Evolutionary conservation across 2,329 filamentous ascomycete genomes (phyloP).

Genomic region (Aspergillus carbonarius): DNA sequence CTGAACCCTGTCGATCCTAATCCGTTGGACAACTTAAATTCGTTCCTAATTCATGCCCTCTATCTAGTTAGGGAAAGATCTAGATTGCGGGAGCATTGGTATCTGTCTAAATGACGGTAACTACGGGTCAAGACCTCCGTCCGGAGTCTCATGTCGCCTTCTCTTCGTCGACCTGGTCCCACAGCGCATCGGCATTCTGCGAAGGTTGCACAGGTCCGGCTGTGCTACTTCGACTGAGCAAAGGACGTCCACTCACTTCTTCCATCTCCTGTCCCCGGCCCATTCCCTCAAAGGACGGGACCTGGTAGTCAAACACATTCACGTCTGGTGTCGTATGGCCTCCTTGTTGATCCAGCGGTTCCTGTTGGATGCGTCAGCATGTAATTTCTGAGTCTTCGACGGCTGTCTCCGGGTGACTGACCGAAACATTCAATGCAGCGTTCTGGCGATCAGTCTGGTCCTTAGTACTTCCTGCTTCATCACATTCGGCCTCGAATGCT

Average conservation of each 20-base stretch:
- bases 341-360: conserved; percentile 4
- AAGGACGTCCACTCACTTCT: conserved; percentile 30
- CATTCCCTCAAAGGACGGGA: conserved; percentile 36
- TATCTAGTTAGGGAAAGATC: neutral
- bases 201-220: conserved; percentile 10
- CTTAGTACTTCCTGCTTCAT: conserved; percentile 22
- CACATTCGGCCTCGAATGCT: conserved; percentile 39
- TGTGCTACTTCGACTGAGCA: conserved; percentile 23
- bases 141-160: neutral
- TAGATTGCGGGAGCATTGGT: neutral
- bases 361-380: conserved; percentile 4
- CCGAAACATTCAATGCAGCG: neutral
- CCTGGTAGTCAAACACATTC: conserved; percentile 42
- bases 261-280: conserved; percentile 40
- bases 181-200: conserved; percentile 4
- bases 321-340: conserved; percentile 17
- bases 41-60: neutral
- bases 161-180: neutral
- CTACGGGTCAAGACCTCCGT: neutral
- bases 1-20: conserved; percentile 1
- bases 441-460: conserved; percentile 5
- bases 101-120: neutral
- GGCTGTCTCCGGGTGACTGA: neutral
- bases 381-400: neutral
- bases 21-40: neutral